Evolutionary conservation across 768 basidiomycete genomes (phyloP).

Genomic region (Mycena indigotica): DNA sequence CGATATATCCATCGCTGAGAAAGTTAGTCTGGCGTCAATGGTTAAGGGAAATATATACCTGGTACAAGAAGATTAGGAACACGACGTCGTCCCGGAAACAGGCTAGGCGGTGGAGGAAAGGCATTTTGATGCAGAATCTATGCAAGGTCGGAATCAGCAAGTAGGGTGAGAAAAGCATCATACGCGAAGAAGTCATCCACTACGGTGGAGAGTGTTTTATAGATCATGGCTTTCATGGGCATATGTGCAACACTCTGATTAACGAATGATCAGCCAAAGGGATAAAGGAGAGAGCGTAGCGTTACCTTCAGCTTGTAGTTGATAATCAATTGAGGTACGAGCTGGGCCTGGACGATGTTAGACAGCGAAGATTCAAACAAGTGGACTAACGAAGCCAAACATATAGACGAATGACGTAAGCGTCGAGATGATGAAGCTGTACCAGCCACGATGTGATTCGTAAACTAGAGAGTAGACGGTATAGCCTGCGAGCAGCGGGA

Average conservation of each 20-base stretch:
- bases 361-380: conserved; percentile 9
- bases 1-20: conserved; percentile 94
- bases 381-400: conserved; percentile 94
- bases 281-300: conserved; percentile 17
- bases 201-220: conserved; percentile 87
- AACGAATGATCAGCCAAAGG: conserved; percentile 3
- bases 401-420: conserved; percentile 92
- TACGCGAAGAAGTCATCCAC: conserved; percentile 94
- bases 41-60: conserved; percentile 53
- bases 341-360: conserved; percentile 67
- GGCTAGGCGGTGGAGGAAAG: conserved; percentile 86
- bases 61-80: conserved; percentile 90
- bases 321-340: conserved; percentile 88
- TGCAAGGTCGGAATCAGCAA: conserved; percentile 13
- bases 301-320: conserved; percentile 98
- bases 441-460: conserved; percentile 91
- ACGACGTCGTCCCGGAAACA: conserved; percentile 91
- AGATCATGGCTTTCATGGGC: conserved; percentile 98
- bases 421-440: conserved; percentile 92
- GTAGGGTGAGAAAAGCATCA: conserved; percentile 29
- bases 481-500: conserved; percentile 78
- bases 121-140: conserved; percentile 97
- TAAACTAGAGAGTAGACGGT: conserved; percentile 80
- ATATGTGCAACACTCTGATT: conserved; percentile 91
- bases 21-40: conserved; percentile 5